These are phyloP conservation scores for Lentinus tigrinus DNA, from an alignment of 768 basidiomycete genomes.

Conservation along the genomic window DNA sequence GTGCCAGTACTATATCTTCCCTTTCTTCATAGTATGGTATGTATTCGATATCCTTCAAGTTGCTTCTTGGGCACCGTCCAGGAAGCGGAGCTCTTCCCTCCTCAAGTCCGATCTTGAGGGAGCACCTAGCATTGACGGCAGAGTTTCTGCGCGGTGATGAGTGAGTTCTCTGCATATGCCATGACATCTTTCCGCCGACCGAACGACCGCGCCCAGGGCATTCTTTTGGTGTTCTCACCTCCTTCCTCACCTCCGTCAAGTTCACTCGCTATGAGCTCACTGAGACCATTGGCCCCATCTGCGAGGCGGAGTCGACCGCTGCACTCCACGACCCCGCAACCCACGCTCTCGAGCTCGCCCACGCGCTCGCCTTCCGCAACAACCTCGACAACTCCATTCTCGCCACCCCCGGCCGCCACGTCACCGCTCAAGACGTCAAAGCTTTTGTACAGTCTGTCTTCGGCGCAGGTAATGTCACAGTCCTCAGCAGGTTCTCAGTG, in stretches of 20 bases:
- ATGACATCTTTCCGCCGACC: constrained; percentile 19
- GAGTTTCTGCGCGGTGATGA: too few species aligned
- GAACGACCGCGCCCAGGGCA: constrained; percentile 43
- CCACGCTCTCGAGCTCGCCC: too few species aligned
- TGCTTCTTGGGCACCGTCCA: constrained; percentile 88
- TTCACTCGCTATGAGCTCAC: constrained; percentile 77
- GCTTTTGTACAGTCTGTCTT: constrained; percentile 73
- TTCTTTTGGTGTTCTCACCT: constrained; percentile 91
- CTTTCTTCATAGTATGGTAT: too few species aligned
- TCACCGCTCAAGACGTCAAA: constrained; percentile 70
- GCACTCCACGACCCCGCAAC: constrained; percentile 60
- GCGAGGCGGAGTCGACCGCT: constrained; percentile 66
- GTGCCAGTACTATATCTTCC: too few species aligned
- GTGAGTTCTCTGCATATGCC: too few species aligned
- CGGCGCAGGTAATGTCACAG: constrained; percentile 75
- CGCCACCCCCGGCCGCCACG: constrained; percentile 63
- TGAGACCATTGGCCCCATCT: constrained; percentile 69
- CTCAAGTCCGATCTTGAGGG: too few species aligned
- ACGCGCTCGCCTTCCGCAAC: constrained; percentile 89
- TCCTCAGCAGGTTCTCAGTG: too few species aligned
- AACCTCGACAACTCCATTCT: constrained; percentile 92
- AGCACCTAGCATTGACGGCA: too few species aligned
- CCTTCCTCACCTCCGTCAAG: constrained; percentile 78
- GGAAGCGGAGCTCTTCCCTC: constrained; percentile 89
- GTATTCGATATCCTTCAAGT: too few species aligned